Evolutionary conservation across 2,329 filamentous ascomycete species (phyloP).

Genomic region (Colletotrichum viniferum): DNA sequence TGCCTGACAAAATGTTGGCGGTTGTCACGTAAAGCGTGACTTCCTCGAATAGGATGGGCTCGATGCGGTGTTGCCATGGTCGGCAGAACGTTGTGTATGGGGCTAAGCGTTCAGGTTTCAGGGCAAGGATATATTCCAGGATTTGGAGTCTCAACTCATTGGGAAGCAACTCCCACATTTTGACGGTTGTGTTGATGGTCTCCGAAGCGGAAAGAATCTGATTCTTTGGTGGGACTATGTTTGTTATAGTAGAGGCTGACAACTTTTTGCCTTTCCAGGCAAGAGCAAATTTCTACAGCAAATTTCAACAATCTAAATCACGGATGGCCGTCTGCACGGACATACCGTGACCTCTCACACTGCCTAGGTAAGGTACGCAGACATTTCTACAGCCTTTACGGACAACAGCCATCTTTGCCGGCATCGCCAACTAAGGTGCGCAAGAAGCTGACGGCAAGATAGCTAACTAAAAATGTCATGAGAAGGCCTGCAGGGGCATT

Average conservation of each 20-base stretch:
- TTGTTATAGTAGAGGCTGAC: neutral
- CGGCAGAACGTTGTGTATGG: neutral
- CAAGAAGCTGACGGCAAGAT: neutral
- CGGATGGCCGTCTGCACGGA: neutral
- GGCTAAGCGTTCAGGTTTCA: neutral
- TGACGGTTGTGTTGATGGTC: neutral
- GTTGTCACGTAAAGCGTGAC: neutral
- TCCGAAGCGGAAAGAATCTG: neutral
- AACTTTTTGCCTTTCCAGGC: rapidly evolving
- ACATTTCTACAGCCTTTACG: neutral
- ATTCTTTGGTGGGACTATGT: neutral
- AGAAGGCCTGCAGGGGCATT: rapidly evolving
- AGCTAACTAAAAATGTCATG: rapidly evolving
- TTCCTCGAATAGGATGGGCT: neutral
- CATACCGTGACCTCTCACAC: neutral
- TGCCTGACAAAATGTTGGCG: neutral
- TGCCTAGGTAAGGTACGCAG: neutral
- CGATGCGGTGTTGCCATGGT: neutral
- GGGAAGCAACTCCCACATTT: neutral
- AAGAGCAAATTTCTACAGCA: neutral
- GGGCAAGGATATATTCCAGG: neutral
- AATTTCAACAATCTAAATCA: neutral
- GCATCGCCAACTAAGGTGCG: no score
- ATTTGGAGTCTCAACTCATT: neutral
- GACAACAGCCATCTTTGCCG: neutral